These are phyloP conservation scores for Cercospora sojina DNA, from an alignment of 2,329 filamentous ascomycete genomes.

Conservation along the genomic window DNA sequence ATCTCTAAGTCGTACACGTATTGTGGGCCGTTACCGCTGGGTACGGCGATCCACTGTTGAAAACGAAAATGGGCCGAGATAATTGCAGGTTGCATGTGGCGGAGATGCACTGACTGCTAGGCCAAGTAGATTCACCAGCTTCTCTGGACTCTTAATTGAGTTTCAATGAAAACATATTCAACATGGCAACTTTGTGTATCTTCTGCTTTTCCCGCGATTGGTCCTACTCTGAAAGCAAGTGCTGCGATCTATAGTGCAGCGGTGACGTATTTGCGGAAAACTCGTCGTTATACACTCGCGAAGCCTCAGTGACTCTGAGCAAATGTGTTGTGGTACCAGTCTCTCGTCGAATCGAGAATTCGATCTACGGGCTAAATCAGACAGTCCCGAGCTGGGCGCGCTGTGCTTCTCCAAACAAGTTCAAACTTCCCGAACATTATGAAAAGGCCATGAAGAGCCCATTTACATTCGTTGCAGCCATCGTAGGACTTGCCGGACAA, in stretches of 20 bases:
- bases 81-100: background rate
- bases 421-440: background rate
- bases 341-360: background rate
- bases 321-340: too few species aligned
- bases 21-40: background rate
- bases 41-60: background rate
- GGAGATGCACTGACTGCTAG: background rate
- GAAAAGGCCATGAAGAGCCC: too few species aligned
- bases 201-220: background rate
- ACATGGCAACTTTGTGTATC: background rate
- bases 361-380: too few species aligned
- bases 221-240: too few species aligned
- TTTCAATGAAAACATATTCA: background rate
- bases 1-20: background rate
- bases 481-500: slow-evolving; percentile 55
- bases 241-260: too few species aligned
- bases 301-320: too few species aligned
- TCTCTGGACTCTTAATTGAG: background rate
- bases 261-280: too few species aligned
- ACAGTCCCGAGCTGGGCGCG: background rate
- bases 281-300: too few species aligned
- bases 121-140: background rate
- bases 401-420: background rate
- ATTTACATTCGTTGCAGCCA: slow-evolving; percentile 43
- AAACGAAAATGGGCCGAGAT: background rate